A percentile compares a stretch with the other conserved stretches of the same genome.
phyloP scores from a whole-genome alignment of 495 filamentous ascomycete genomes.

The Penicillium robsamsonii region DNA sequence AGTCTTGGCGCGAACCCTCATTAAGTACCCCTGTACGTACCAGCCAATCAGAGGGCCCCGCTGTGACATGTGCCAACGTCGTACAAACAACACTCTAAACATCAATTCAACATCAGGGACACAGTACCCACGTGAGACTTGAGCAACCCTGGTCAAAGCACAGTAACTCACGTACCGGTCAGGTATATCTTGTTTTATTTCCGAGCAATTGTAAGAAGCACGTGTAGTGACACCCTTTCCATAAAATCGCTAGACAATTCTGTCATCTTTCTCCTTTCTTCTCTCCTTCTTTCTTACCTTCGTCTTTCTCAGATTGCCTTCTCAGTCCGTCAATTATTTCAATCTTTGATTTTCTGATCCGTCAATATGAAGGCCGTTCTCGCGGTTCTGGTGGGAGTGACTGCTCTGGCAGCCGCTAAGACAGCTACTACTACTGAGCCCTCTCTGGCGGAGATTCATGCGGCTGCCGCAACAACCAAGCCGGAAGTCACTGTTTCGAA shows the following conservation, averaged over 20 bases:
- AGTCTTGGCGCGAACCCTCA: neutral
- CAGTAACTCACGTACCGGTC: neutral
- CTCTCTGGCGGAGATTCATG: slow-evolving; percentile 27
- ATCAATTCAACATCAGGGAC: neutral
- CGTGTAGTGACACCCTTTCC: neutral
- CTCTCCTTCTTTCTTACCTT: neutral
- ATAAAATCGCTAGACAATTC: neutral
- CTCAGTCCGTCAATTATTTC: neutral
- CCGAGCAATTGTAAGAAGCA: neutral
- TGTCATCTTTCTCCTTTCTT: neutral
- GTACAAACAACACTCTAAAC: neutral
- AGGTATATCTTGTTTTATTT: neutral
- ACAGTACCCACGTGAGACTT: neutral
- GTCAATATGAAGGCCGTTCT: slow-evolving; percentile 28
- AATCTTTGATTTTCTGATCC: neutral
- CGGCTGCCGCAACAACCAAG: slow-evolving; percentile 29
- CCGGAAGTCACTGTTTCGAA: slow-evolving; percentile 51
- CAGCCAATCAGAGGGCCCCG: neutral
- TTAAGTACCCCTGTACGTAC: neutral
- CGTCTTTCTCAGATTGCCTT: neutral
- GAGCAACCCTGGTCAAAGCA: neutral
- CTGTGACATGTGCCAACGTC: neutral
- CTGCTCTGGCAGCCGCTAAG: slow-evolving; percentile 25
- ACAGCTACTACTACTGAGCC: slow-evolving; percentile 30
- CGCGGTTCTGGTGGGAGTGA: slow-evolving; percentile 21